A percentile compares a stretch with the other conserved stretches of the same genome.
These are phyloP conservation scores for Funneliformis geosporum DNA, from an alignment of 192 early-diverging fungal species.

Conservation along the genomic window DNA sequence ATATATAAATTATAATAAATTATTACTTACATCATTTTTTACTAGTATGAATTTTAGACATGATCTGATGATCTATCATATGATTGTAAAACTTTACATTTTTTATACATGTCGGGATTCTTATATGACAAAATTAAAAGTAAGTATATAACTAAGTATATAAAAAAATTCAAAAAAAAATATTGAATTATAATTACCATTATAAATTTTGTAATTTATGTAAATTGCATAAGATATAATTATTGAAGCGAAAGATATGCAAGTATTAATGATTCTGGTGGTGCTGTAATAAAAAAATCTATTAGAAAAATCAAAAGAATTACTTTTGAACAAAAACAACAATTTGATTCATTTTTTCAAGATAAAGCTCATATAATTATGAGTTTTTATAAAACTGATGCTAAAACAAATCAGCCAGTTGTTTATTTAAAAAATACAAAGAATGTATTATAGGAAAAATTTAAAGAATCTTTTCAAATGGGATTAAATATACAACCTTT, in stretches of 20 bases:
- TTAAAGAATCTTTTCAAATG: not conserved
- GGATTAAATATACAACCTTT: not conserved
- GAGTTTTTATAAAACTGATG: not conserved
- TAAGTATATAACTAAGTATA: not conserved
- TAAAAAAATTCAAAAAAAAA: not conserved
- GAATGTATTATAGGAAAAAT: not conserved
- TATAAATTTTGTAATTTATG: not conserved
- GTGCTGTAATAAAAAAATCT: too few species aligned
- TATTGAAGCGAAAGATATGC: not conserved
- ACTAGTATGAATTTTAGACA: not conserved
- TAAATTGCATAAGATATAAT: not conserved
- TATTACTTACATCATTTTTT: not conserved
- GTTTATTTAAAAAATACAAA: not conserved
- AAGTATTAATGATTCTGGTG: too few species aligned
- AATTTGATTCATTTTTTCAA: constrained; percentile 2
- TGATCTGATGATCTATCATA: not conserved
- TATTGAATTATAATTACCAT: too few species aligned
- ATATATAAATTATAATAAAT: too few species aligned
- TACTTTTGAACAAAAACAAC: not conserved
- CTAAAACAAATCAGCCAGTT: not conserved
- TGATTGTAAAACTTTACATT: not conserved
- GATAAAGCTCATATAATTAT: not conserved
- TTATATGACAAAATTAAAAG: not conserved
- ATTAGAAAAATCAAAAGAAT: too few species aligned
- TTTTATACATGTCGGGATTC: not conserved